A percentile compares a stretch with the other conserved stretches of the same genome.
Evolutionary conservation across 139 green algal genomes (phyloP).

Genomic region (Volvox reticuliferus): DNA sequence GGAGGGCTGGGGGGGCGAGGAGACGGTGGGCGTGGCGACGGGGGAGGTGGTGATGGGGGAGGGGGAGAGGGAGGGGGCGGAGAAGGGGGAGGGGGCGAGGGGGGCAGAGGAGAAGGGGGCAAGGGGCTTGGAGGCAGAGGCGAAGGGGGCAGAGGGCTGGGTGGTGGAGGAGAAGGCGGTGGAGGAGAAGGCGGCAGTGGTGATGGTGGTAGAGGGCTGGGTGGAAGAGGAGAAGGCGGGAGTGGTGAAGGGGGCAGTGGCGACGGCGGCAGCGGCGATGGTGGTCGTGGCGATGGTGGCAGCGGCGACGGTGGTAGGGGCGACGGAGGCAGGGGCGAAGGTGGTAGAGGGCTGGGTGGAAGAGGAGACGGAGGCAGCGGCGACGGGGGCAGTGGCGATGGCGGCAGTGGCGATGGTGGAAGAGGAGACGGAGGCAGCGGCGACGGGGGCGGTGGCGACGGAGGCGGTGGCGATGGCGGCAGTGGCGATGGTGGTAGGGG

Average conservation of each 20-base stretch:
- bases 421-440: not conserved
- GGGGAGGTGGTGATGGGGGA: not conserved
- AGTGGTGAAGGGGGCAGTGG: not conserved
- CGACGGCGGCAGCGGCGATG: not conserved
- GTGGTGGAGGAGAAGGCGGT: constrained; percentile 10
- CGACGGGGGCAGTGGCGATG: not conserved
- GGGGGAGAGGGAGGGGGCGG: not conserved
- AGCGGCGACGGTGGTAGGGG: not conserved
- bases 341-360: constrained; percentile 10
- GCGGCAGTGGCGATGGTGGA: not conserved
- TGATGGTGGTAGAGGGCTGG: not conserved
- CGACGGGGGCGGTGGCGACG: not conserved
- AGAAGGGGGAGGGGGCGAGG: not conserved
- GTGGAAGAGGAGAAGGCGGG: not conserved
- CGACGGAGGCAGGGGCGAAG: not conserved
- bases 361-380: not conserved
- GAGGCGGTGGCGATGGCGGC: not conserved
- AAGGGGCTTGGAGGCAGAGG: not conserved
- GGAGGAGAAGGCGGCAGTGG: not conserved
- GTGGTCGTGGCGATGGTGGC: not conserved
- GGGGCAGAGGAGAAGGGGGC: not conserved
- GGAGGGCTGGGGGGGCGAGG: not conserved
- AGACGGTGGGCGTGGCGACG: not conserved
- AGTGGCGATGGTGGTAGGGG: not conserved
- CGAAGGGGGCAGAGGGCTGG: not conserved